Conservation (phyloP, 192 early-diverging fungal genomes). For the Backusella psychrophila region DNA sequence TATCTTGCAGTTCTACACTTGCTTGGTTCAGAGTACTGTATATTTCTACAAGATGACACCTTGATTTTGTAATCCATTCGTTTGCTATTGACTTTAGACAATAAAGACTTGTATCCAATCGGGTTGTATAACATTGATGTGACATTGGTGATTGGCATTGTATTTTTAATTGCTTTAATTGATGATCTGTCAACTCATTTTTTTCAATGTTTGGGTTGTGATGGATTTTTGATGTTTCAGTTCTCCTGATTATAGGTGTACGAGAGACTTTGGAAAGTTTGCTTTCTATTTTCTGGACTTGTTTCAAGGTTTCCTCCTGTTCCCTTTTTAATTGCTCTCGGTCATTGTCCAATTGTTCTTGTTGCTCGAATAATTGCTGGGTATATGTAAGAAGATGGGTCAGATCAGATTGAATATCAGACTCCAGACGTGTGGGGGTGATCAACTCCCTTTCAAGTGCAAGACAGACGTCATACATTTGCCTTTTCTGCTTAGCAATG, state of each 20-base stretch:
- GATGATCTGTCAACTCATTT: not conserved
- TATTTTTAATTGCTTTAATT: not conserved
- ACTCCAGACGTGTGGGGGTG: not conserved
- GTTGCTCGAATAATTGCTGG: conserved; percentile 37
- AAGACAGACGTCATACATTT: conserved; percentile 43
- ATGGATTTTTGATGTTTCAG: not conserved
- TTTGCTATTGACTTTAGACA: conserved; percentile 23
- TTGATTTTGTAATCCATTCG: conserved; percentile 7
- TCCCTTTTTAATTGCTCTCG: conserved; percentile 25
- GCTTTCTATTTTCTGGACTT: not conserved
- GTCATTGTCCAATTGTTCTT: conserved; percentile 30
- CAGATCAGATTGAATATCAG: conserved; percentile 35
- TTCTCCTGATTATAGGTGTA: not conserved
- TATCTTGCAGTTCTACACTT: conserved; percentile 39
- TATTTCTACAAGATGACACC: conserved; percentile 30
- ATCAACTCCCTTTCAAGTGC: conserved; percentile 34
- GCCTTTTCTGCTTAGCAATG: conserved; percentile 38
- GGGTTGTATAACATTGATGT: not conserved
- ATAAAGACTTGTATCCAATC: conserved; percentile 27
- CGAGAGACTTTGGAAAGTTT: not conserved
- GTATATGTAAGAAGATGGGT: conserved; percentile 34
- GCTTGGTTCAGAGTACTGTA: conserved; percentile 38
- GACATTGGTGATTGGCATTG: not conserved
- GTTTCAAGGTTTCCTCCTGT: conserved; percentile 27
- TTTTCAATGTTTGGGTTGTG: not conserved